Evolutionary conservation across 495 filamentous ascomycete genomes (phyloP).

Genomic region (Podospora australis): DNA sequence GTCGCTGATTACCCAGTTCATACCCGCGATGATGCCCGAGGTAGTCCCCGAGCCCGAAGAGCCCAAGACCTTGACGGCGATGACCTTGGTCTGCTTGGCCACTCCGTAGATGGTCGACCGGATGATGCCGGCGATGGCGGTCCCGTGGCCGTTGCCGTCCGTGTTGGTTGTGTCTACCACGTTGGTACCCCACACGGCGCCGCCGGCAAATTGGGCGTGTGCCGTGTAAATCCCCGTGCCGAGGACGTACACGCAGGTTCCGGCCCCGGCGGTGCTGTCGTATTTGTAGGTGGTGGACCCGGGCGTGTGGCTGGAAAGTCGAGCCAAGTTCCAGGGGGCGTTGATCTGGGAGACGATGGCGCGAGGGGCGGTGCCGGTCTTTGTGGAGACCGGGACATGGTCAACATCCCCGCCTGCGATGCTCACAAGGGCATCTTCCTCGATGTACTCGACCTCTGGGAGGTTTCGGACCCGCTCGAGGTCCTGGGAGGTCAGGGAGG

Average conservation of each 20-base stretch:
- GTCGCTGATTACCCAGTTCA: constrained; percentile 45
- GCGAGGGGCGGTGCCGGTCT: background rate
- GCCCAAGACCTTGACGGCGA: constrained; percentile 59
- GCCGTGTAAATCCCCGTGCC: constrained; percentile 48
- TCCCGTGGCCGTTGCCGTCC: constrained; percentile 43
- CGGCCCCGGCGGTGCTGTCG: constrained; percentile 47
- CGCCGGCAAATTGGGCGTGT: constrained; percentile 49
- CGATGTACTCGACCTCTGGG: constrained; percentile 36
- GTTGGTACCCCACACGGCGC: constrained; percentile 35
- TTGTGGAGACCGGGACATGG: too few species aligned
- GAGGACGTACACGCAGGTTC: constrained; percentile 51
- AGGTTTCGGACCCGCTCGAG: constrained; percentile 1
- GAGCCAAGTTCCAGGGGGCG: constrained; percentile 49
- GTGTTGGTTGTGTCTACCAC: constrained; percentile 19
- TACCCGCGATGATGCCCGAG: constrained; percentile 45
- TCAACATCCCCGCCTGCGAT: too few species aligned
- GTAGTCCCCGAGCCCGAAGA: constrained; percentile 30
- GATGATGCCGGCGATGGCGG: constrained; percentile 57
- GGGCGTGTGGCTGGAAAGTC: constrained; percentile 48
- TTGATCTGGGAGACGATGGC: constrained; percentile 33
- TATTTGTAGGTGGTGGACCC: constrained; percentile 48
- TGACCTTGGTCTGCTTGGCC: constrained; percentile 52
- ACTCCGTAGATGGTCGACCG: constrained; percentile 53
- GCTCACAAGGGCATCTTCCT: constrained; percentile 36
- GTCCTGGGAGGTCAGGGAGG: background rate